Evolutionary conservation across 257 asterid genomes (phyloP).

Genomic region (Solanum arcanum): DNA sequence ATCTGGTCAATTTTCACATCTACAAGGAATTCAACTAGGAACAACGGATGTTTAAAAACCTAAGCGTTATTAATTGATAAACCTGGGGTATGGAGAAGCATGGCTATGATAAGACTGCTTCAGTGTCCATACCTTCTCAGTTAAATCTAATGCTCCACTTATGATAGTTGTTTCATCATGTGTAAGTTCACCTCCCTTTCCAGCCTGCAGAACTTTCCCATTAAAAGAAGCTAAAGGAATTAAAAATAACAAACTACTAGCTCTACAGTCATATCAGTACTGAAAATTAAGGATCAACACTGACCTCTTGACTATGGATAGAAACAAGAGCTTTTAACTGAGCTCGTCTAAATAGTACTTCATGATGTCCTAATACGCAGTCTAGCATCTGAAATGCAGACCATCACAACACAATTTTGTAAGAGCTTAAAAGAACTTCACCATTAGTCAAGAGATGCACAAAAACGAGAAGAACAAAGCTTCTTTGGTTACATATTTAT

Average conservation of each 20-base stretch:
- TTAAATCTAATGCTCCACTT: slow-evolving; percentile 92
- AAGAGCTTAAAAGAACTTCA: neutral
- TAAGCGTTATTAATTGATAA: neutral
- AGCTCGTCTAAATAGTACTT: slow-evolving; percentile 89
- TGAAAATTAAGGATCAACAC: neutral
- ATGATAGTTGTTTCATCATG: slow-evolving; percentile 96
- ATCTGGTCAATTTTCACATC: neutral
- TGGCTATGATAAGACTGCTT: neutral
- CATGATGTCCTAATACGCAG: slow-evolving; percentile 78
- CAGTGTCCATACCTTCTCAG: slow-evolving; percentile 57
- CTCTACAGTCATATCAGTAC: neutral
- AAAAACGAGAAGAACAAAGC: neutral
- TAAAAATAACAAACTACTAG: neutral
- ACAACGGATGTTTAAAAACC: neutral
- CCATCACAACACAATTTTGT: neutral
- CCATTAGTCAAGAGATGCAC: neutral
- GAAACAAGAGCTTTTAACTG: slow-evolving; percentile 97
- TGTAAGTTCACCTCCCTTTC: slow-evolving; percentile 95
- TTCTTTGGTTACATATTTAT: neutral
- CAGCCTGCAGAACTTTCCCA: slow-evolving; percentile 44
- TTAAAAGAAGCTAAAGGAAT: neutral
- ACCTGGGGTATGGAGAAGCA: neutral
- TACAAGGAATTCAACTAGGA: neutral
- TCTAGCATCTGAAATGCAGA: slow-evolving; percentile 56
- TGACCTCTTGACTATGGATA: slow-evolving; percentile 87